Evolutionary conservation across 1,284 basidiomycete species (phyloP).

Genomic region (Ustilago xerochloae): DNA sequence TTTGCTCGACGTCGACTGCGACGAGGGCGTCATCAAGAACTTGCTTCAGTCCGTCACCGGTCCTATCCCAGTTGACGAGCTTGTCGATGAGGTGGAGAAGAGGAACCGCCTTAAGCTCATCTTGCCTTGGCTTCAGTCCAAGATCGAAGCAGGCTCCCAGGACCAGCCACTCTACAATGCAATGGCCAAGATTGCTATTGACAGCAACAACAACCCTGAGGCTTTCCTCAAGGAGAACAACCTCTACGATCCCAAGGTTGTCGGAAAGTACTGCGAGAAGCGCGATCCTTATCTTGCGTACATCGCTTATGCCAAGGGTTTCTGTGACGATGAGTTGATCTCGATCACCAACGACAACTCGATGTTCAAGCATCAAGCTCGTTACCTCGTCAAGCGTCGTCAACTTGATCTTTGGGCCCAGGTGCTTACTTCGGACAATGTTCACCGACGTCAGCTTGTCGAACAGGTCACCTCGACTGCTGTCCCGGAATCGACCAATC

Average conservation of each 20-base stretch:
- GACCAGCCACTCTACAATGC: slow-evolving; percentile 95
- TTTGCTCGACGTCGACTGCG: slow-evolving; percentile 96
- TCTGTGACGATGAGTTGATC: slow-evolving; percentile 98
- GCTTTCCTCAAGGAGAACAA: slow-evolving; percentile 98
- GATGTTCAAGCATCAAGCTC: slow-evolving; percentile 99
- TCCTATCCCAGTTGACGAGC: slow-evolving; percentile 89
- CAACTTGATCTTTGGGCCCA: slow-evolving; percentile 96
- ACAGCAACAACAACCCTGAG: slow-evolving; percentile 98
- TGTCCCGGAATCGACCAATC: slow-evolving; percentile 95
- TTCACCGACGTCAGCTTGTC: slow-evolving; percentile 90
- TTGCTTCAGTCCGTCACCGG: slow-evolving; percentile 93
- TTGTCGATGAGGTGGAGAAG: slow-evolving; percentile 80
- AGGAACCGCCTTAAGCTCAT: slow-evolving; percentile 96
- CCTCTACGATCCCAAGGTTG: slow-evolving; percentile 92
- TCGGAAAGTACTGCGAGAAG: slow-evolving; percentile 99
- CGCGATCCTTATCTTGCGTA: slow-evolving; percentile 98
- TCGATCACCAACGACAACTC: slow-evolving; percentile 98
- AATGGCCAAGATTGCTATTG: slow-evolving; percentile 97
- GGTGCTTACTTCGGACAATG: slow-evolving; percentile 88
- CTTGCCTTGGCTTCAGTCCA: slow-evolving; percentile 93
- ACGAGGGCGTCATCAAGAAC: slow-evolving; percentile 91
- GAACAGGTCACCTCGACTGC: slow-evolving; percentile 88
- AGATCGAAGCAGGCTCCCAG: slow-evolving; percentile 90
- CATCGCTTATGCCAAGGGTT: slow-evolving; percentile 98
- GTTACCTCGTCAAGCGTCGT: slow-evolving; percentile 96